Evolutionary conservation across 164 flowering plant species (phyloP), one percentile per base, ranked within the genome.

Genomic region (Aristolochia fimbriata): DNA sequence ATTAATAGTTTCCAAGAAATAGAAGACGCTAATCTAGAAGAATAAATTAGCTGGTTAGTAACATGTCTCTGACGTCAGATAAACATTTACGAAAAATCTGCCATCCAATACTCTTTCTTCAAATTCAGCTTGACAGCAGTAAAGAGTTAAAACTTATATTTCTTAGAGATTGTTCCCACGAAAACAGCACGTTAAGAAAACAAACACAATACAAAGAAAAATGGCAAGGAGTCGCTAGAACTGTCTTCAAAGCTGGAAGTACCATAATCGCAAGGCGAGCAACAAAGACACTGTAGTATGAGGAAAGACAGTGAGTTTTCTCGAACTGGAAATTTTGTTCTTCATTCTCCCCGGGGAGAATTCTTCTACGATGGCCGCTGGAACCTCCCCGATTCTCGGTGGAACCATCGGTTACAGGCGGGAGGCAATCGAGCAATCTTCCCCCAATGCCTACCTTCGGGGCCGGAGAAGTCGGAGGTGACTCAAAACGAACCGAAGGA

Each of bases 231-330:
- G 25, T 14, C 12, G 21, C 51, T 15, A 47, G 14, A 21, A 62
- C 15, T 23, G 22, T 11, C 41, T 46, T 55, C 53, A 15, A 25
- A 55, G 47, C 19, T 55, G 20, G 19, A 62, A 64, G 30, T 62
- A 89, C 96, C 98, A 92, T 92, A 67, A 92, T 92, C 15, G 98
- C 85, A 37, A 92, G 91, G 30, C 98, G 93, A 58, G 82, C 98
- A 0, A 83, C 96, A 30, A 92, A 92, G 63, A 92, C 96, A 47
- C 98, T 89, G 78, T 89, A 89, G 67, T 89, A 89, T 0, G 98
- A 92, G 0, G 98, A 80, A 37, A 87, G 79, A 61, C 98, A 87
- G 59, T 61, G 81, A 46, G 82, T 61, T 51, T 71, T 78, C 16
- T 76, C 76, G 68, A 69, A 72, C 68, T 74, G 90, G 55, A 82